Percentiles rank a stretch among this genome's conserved stretches.
These are phyloP conservation scores for Scheffersomyces illinoinensis DNA, from an alignment of 1,139 yeast species.

Conservation along the genomic window DNA sequence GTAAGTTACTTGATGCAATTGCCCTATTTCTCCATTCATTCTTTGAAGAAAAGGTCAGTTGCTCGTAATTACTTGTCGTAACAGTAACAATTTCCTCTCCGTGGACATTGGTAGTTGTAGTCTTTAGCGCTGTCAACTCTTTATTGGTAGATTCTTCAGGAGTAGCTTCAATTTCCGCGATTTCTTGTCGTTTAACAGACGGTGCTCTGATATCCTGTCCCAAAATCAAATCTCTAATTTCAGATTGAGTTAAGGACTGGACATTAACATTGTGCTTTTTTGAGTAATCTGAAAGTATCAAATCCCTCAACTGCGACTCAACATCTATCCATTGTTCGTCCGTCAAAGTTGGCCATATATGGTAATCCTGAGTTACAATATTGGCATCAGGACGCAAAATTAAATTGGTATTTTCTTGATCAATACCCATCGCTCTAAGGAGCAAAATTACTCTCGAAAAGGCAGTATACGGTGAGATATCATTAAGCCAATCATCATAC, in stretches of 20 bases:
- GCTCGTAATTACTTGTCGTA: constrained; percentile 88
- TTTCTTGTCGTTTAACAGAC: constrained; percentile 73
- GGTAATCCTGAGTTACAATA: constrained; percentile 71
- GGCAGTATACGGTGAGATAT: constrained; percentile 87
- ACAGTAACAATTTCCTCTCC: constrained; percentile 96
- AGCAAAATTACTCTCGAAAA: constrained; percentile 83
- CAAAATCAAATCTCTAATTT: constrained; percentile 87
- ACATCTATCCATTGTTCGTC: constrained; percentile 92
- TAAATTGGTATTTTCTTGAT: constrained; percentile 73
- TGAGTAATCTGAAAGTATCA: constrained; percentile 83
- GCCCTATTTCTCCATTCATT: constrained; percentile 94
- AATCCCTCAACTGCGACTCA: constrained; percentile 83
- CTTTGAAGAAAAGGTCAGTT: constrained; percentile 76
- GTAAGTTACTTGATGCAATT: constrained; percentile 71
- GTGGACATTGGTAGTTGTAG: constrained; percentile 85
- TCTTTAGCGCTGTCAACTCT: constrained; percentile 74
- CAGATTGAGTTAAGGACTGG: constrained; percentile 87
- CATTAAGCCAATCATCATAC: constrained; percentile 91
- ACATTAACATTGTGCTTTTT: constrained; percentile 83
- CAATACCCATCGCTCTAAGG: constrained; percentile 76
- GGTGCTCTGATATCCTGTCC: constrained; percentile 96
- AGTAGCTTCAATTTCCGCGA: constrained; percentile 71
- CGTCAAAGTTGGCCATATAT: constrained; percentile 88
- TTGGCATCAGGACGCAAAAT: constrained; percentile 77
- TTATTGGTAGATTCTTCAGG: constrained; percentile 37